Percentiles rank a stretch among this genome's conserved stretches.
Conservation (phyloP, 345 rosid genomes). For the Lepidium aucheri region DNA sequence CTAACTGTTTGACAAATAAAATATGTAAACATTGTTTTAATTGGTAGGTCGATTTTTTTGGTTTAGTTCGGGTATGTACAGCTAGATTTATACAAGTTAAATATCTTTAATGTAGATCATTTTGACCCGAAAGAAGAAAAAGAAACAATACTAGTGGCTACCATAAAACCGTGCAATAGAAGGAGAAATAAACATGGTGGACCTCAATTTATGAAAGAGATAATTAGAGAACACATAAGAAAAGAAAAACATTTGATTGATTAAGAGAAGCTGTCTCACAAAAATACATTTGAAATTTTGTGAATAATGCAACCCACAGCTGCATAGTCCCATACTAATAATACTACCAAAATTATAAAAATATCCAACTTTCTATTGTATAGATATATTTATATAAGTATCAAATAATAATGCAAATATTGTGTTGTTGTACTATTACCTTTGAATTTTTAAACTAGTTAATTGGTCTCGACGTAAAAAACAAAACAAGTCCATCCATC, state of each 20-base stretch:
- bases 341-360: conserved; percentile 19
- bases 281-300: conserved; percentile 16
- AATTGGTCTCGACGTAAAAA: conserved; percentile 16
- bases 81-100: background rate
- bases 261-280: conserved; percentile 25
- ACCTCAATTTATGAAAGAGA: background rate
- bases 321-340: conserved; percentile 20
- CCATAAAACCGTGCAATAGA: conserved; percentile 3
- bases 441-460: conserved; percentile 18
- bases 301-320: conserved; percentile 19
- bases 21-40: background rate
- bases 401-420: no score
- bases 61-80: background rate
- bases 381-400: background rate
- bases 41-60: background rate
- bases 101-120: background rate
- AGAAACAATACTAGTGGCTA: background rate
- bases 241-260: conserved; percentile 14
- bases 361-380: background rate
- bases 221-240: conserved; percentile 10
- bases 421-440: conserved; percentile 5
- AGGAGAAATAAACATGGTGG: conserved; percentile 10
- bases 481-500: conserved; percentile 26
- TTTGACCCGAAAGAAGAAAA: background rate
- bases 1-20: no score